Percentiles rank a stretch among this genome's conserved stretches.
These are phyloP conservation scores for Heterobasidion occidentale DNA, from an alignment of 1,284 basidiomycete species.

Conservation along the genomic window DNA sequence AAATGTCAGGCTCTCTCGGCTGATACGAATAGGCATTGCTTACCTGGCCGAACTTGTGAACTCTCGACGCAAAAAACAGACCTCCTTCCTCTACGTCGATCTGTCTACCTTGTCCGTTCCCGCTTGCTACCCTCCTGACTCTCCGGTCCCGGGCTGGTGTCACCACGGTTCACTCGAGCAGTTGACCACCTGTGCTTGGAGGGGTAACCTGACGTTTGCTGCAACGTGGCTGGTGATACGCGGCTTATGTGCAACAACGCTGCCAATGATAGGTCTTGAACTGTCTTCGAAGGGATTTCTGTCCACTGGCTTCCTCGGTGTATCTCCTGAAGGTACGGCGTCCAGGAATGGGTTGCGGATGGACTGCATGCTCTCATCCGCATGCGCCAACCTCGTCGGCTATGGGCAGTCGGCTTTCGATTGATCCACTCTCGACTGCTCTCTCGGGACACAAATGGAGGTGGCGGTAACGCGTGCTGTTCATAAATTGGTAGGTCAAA, in stretches of 20 bases:
- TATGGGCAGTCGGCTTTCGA: neutral
- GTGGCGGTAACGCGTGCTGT: neutral
- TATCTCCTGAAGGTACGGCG: conserved; percentile 2
- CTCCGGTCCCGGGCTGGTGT: neutral
- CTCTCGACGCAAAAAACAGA: conserved; percentile 10
- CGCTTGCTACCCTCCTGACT: neutral
- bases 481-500: neutral
- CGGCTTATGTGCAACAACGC: conserved; percentile 4
- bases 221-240: conserved; percentile 11
- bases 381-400: neutral
- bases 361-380: neutral
- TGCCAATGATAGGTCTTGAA: conserved; percentile 5
- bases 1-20: neutral
- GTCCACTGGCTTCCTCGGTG: conserved; percentile 1
- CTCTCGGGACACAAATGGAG: neutral
- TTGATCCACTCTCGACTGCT: neutral
- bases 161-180: neutral
- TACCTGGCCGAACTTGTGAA: conserved; percentile 1
- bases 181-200: conserved; percentile 10
- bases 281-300: conserved; percentile 6
- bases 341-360: conserved; percentile 7
- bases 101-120: neutral
- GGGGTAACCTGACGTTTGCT: conserved; percentile 8
- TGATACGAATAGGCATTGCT: neutral
- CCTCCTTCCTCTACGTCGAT: conserved; percentile 4